Evolutionary conservation across 306 rosid species (phyloP), one percentile per base, ranked within the genome.

Genomic region (Corylus heterophylla): DNA sequence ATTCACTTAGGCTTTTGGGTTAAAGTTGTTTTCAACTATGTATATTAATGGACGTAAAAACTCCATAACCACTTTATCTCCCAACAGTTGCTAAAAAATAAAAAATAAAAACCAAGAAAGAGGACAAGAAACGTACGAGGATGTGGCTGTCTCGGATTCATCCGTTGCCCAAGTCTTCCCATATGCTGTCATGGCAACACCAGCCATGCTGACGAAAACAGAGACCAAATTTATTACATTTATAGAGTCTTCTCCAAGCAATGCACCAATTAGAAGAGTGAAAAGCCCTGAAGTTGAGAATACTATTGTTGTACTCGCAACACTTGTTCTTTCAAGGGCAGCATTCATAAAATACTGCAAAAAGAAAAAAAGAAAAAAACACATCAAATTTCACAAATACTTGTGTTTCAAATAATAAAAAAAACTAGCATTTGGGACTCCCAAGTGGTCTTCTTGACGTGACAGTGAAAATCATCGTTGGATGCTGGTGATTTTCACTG

Each of bases 221-320:
- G 84, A 74, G 44, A 67, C 71, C 16, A 75, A 78, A 52, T 81
- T 81, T 29, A 81, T 64, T 2, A 35, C 22, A 69, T 75, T 81
- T 18, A 81, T 75, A n/a, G 75, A 29, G 72, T 75, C 84, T 59
- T 81, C 71, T 45, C 84, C 80, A 76, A 81, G 20, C 71, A 75
- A 75, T 29, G 80, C 71, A 31, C 80, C 79, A 27, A 81, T 81
- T 62, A 81, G 68, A 64, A 81, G 72, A 9, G 80, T 75, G 69
- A 81, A 81, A 50, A 81, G 42, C 22, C 84, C 84, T 35, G 84
- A 75, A 29, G 84, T 81, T n/a, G 84, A 81, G 44, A 75, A 81
- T 52, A 81, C n/a, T 73, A 81, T 31, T 25, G 84, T 75, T 25
- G 76, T 81, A 18, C 71, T 81, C 4, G 84, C 76, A 52, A 81